These are phyloP conservation scores for Ceratopteris richardii DNA, from an alignment of 75 land plant genomes.

Conservation along the genomic window DNA sequence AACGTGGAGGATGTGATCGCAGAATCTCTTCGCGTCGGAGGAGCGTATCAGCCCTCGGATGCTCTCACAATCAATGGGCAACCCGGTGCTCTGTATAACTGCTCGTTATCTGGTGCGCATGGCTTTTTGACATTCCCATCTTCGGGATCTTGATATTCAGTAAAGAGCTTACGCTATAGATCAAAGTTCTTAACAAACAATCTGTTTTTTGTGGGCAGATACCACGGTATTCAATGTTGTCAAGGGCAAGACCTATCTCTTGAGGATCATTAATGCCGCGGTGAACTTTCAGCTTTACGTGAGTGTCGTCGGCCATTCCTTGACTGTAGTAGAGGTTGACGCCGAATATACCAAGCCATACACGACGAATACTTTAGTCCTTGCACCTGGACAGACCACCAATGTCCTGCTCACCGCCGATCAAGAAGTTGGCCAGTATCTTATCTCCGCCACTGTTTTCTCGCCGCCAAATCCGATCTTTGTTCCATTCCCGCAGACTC, in stretches of 20 bases:
- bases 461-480: neutral
- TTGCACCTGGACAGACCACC: slow-evolving; percentile 31
- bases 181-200: no score
- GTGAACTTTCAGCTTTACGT: slow-evolving; percentile 20
- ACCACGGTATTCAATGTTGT: slow-evolving; percentile 8
- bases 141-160: no score
- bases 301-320: slow-evolving; percentile 16
- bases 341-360: slow-evolving; percentile 17
- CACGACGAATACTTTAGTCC: slow-evolving; percentile 6
- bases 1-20: slow-evolving; percentile 34
- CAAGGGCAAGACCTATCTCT: slow-evolving; percentile 23
- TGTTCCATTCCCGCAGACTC: slow-evolving; percentile 24
- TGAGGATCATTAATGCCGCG: slow-evolving; percentile 26
- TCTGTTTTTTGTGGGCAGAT: no score
- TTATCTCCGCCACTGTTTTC: slow-evolving; percentile 1
- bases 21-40: slow-evolving; percentile 33
- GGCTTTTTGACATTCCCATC: no score
- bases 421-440: neutral
- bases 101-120: no score
- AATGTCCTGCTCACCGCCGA: slow-evolving; percentile 21
- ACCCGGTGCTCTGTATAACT: no score
- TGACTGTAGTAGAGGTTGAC: slow-evolving; percentile 29
- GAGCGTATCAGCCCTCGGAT: slow-evolving; percentile 40
- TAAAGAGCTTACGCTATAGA: no score
- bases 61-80: slow-evolving; percentile 51